phyloP scores from a whole-genome alignment of 495 filamentous ascomycete genomes.

The Xylaria palmicola region DNA sequence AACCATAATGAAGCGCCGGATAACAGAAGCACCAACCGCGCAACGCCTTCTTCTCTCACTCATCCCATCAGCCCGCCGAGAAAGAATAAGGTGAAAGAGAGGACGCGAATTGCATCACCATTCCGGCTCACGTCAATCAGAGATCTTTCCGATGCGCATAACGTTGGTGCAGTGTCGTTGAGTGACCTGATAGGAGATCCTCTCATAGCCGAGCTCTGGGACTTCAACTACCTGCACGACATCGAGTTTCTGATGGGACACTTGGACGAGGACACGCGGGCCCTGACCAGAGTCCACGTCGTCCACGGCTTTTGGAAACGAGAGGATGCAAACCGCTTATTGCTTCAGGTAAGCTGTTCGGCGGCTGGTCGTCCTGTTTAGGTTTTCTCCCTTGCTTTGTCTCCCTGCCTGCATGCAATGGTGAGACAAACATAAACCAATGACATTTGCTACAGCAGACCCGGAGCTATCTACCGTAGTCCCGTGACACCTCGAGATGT shows the following conservation, averaged over 20 bases:
- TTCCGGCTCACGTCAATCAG: constrained; percentile 71
- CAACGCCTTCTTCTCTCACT: constrained; percentile 29
- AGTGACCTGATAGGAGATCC: constrained; percentile 77
- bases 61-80: constrained; percentile 43
- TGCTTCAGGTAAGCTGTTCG: constrained; percentile 56
- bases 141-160: constrained; percentile 59
- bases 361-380: background rate
- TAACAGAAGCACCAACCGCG: background rate
- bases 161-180: constrained; percentile 67
- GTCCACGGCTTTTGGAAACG: constrained; percentile 87
- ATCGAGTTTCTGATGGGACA: constrained; percentile 63
- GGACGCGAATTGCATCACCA: constrained; percentile 52
- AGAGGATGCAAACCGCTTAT: constrained; percentile 60
- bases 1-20: constrained; percentile 1
- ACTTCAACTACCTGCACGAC: constrained; percentile 87
- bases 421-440: background rate
- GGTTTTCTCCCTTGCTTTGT: background rate
- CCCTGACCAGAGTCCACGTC: constrained; percentile 66
- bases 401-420: background rate
- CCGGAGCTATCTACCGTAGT: background rate
- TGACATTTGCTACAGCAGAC: background rate
- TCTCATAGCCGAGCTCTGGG: constrained; percentile 82
- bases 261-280: constrained; percentile 69
- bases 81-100: constrained; percentile 29
- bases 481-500: background rate